These are phyloP conservation scores for Vigna mungo DNA, from an alignment of 306 rosid genomes.

Conservation along the genomic window DNA sequence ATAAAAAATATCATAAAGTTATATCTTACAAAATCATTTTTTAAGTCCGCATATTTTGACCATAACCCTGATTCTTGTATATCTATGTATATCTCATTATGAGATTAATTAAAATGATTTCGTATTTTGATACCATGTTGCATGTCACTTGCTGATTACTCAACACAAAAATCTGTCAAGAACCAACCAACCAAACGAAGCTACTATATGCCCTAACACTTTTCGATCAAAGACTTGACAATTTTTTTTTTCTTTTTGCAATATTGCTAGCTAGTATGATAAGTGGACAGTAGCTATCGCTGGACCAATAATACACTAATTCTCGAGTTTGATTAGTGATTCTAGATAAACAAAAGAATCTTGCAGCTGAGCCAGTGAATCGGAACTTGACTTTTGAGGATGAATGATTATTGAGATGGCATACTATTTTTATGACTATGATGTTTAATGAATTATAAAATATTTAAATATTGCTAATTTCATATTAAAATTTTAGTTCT, in stretches of 20 bases:
- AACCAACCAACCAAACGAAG: constrained; percentile 9
- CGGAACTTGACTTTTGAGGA: constrained; percentile 15
- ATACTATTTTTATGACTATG: background rate
- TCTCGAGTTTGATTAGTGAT: constrained; percentile 5
- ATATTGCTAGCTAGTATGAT: background rate
- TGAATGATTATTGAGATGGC: background rate
- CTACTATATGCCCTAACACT: background rate
- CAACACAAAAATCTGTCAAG: constrained; percentile 2
- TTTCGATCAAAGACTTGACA: background rate
- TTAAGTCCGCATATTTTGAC: constrained; percentile 23
- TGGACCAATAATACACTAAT: constrained; percentile 40
- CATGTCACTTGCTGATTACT: background rate
- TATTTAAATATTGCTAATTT: background rate
- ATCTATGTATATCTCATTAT: background rate
- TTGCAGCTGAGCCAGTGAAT: constrained; percentile 22
- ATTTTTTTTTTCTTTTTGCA: background rate
- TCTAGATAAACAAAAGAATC: constrained; percentile 34
- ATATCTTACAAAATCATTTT: background rate
- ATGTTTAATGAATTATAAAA: background rate
- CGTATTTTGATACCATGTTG: background rate
- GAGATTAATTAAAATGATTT: constrained; percentile 7
- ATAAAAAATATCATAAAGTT: constrained; percentile 9
- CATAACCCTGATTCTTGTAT: background rate
- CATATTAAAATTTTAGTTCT: background rate
- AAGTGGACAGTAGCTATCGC: constrained; percentile 13